Conservation (phyloP, 805 yeast genomes). For the Candida nemodendra region DNA sequence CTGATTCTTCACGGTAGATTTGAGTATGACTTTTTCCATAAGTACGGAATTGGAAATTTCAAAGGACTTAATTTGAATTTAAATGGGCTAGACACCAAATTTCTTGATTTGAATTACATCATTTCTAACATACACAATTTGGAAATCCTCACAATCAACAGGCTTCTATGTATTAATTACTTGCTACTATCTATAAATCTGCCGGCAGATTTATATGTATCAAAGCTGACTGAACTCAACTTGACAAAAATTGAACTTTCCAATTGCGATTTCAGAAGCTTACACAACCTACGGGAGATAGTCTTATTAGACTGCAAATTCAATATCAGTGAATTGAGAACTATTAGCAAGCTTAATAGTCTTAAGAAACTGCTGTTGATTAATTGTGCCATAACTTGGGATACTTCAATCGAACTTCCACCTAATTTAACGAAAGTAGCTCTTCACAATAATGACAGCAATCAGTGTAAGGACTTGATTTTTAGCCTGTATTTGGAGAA, state of each 20-base stretch:
- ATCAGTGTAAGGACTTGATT: slow-evolving; percentile 17
- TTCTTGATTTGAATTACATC: slow-evolving; percentile 13
- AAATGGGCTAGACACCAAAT: not conserved
- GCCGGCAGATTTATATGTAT: not conserved
- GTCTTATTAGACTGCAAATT: slow-evolving; percentile 21
- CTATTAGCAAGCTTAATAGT: slow-evolving; percentile 8
- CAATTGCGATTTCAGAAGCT: slow-evolving; percentile 12
- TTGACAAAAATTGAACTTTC: slow-evolving; percentile 14
- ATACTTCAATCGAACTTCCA: slow-evolving; percentile 19
- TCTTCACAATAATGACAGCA: slow-evolving; percentile 17
- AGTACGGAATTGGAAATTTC: slow-evolving; percentile 8
- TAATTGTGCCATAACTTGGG: slow-evolving; percentile 23
- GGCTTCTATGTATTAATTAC: slow-evolving; percentile 7
- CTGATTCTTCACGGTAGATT: slow-evolving; percentile 4
- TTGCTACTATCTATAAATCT: slow-evolving; percentile 2
- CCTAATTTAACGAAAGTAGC: slow-evolving; percentile 13
- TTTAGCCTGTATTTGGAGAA: slow-evolving; percentile 4
- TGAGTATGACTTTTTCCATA: slow-evolving; percentile 4
- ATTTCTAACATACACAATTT: slow-evolving; percentile 10
- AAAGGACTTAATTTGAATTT: slow-evolving; percentile 12
- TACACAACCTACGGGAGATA: slow-evolving; percentile 13
- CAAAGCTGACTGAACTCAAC: slow-evolving; percentile 11
- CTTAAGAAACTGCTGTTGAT: slow-evolving; percentile 15
- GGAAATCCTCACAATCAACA: slow-evolving; percentile 15
- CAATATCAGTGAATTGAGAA: slow-evolving; percentile 6